Evolutionary conservation across 2,329 filamentous ascomycete species (phyloP).

Genomic region (Pseudocercospora pini-densiflorae): DNA sequence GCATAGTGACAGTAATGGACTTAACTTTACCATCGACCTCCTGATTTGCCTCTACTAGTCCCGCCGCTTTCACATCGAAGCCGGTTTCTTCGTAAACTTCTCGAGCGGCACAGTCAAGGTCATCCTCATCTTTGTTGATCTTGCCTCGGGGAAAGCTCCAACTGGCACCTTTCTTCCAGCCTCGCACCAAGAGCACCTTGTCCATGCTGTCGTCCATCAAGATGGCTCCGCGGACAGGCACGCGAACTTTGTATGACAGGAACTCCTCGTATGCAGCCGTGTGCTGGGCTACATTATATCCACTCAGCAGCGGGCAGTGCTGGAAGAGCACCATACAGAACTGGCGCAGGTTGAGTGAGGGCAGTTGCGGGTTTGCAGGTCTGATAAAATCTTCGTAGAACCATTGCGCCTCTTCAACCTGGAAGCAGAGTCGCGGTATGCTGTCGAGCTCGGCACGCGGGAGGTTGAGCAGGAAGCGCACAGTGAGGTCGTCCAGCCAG

Average conservation of each 20-base stretch:
- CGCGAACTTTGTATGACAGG: constrained; percentile 88
- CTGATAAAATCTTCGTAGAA: constrained; percentile 99
- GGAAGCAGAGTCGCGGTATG: constrained; percentile 94
- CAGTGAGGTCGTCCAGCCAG: constrained; percentile 97
- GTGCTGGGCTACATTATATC: constrained; percentile 77
- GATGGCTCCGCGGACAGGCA: constrained; percentile 93
- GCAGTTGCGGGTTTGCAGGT: constrained; percentile 74
- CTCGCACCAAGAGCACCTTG: constrained; percentile 88
- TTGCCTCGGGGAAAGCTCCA: constrained; percentile 98
- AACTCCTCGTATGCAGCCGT: constrained; percentile 88
- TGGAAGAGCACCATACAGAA: constrained; percentile 93
- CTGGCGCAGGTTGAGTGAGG: constrained; percentile 79
- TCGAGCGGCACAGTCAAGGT: constrained; percentile 89
- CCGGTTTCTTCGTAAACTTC: constrained; percentile 98
- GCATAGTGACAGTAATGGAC: constrained; percentile 85
- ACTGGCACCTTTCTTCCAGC: constrained; percentile 94
- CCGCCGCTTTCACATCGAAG: constrained; percentile 76
- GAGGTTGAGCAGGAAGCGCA: constrained; percentile 97
- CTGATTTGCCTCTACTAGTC: constrained; percentile 70
- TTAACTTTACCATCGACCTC: constrained; percentile 65
- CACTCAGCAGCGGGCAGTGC: constrained; percentile 86
- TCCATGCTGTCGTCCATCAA: constrained; percentile 95
- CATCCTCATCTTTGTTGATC: constrained; percentile 96
- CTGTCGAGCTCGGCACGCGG: constrained; percentile 88
- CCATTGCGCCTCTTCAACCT: constrained; percentile 99